Conservation (phyloP, 768 basidiomycete genomes). For the Lactifluus subvellereus region DNA sequence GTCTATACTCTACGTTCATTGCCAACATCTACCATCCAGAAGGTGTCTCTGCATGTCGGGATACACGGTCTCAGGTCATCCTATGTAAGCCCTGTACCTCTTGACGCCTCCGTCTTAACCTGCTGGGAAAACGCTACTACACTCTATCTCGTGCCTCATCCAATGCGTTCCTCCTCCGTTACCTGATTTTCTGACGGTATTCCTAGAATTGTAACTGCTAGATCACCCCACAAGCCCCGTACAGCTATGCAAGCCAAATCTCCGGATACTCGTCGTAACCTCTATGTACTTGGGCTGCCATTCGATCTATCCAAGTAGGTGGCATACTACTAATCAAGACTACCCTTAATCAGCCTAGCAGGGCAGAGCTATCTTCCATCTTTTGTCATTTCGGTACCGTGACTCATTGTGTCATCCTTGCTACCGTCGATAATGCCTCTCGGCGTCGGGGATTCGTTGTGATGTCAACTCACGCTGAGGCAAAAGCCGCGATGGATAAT, state of each 20-base stretch:
- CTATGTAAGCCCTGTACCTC: conserved; percentile 43
- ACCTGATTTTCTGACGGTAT: background rate
- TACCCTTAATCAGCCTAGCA: conserved; percentile 19
- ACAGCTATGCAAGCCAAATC: conserved; percentile 27
- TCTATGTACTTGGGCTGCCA: conserved; percentile 80
- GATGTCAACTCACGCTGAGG: conserved; percentile 70
- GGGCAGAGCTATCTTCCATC: conserved; percentile 52
- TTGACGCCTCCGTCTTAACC: background rate
- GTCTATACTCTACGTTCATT: conserved; percentile 14
- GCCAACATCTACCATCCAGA: conserved; percentile 31
- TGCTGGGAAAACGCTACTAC: background rate
- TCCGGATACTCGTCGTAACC: conserved; percentile 60
- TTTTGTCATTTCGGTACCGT: conserved; percentile 66
- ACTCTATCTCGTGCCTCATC: background rate
- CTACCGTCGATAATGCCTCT: conserved; percentile 78
- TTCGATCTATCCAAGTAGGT: conserved; percentile 73
- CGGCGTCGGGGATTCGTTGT: conserved; percentile 80
- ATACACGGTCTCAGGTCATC: conserved; percentile 48
- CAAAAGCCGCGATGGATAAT: conserved; percentile 58
- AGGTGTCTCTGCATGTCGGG: conserved; percentile 66
- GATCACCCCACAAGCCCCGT: conserved; percentile 22
- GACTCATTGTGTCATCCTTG: conserved; percentile 72
- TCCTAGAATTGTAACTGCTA: conserved; percentile 27
- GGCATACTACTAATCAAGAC: background rate
- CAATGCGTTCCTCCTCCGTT: background rate